Evolutionary conservation across 805 yeast genomes (phyloP), one percentile per base, ranked within the genome.

Genomic region (Torulaspora indica): DNA sequence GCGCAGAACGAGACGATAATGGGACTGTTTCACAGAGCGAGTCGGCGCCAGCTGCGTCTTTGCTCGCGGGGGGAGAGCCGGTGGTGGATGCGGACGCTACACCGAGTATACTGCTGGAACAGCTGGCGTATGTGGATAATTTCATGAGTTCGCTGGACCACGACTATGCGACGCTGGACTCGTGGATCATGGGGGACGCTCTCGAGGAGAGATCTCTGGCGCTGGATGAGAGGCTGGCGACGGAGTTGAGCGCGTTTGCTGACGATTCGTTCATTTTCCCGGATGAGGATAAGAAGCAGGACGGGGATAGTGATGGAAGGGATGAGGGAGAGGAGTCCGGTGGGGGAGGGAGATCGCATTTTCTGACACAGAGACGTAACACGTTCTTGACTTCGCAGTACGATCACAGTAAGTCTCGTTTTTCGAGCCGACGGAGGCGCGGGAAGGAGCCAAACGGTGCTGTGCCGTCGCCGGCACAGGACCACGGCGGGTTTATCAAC

Each of bases 211-310:
- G 38, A n/a, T 34, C 38, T n/a, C 27, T 48, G 36, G 48, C 45
- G 15, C 67, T 76, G 22, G 81, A 77, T 52, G 79, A 76, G 48
- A 74, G 76, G 40, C 54, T 77, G 20, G 74, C 79, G 5, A 78
- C 77, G 13, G 93, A 85, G 57, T 71, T 85, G 50, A 85, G 87
- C 13, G 90, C 89, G 1, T 85, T 85, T 72, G 91, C 90, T 0
- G 90, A 84, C 55, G 90, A 83, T 47, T 75, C 86, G 2, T 85
- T 85, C 53, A 76, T 85, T 2, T 85, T 85, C 58, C 88, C 91
- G 1, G 93, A 85, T 58, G 93, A 85, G 57, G 91, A 84, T 28
- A 83, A 83, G 58, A 82, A 82, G 1, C 72, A 67, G 47, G 40
- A 44, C n/a, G 42, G 38, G 17, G 46, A 45, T 40, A 48, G 46